phyloP scores from a whole-genome alignment of 352 stramenopile genomes.

The Globisporangium okanoganense region DNA sequence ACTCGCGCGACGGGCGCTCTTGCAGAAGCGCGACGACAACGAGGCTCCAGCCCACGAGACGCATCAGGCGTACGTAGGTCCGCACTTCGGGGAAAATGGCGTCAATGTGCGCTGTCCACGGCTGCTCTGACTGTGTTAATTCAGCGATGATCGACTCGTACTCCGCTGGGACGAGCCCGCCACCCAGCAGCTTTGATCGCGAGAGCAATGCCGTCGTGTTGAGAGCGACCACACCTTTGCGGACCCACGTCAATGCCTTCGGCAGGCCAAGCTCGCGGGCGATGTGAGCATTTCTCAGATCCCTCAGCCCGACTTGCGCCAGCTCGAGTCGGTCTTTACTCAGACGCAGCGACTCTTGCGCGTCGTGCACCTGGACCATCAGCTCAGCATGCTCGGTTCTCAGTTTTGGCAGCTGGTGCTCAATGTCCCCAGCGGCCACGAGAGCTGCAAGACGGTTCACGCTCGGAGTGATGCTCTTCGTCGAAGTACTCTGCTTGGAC shows the following conservation, averaged over 20 bases:
- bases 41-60: constrained; percentile 67
- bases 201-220: constrained; percentile 42
- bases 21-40: constrained; percentile 73
- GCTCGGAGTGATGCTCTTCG: constrained; percentile 24
- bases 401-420: constrained; percentile 71
- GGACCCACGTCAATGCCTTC: constrained; percentile 54
- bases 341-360: constrained; percentile 59
- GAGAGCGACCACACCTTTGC: constrained; percentile 42
- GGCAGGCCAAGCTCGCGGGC: constrained; percentile 62
- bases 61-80: constrained; percentile 60
- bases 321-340: constrained; percentile 55
- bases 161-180: constrained; percentile 41
- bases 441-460: constrained; percentile 58
- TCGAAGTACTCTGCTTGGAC: neutral
- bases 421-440: constrained; percentile 53
- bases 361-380: constrained; percentile 62
- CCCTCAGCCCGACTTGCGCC: constrained; percentile 49
- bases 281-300: constrained; percentile 59
- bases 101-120: constrained; percentile 32
- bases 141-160: constrained; percentile 41
- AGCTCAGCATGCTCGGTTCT: constrained; percentile 64
- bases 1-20: constrained; percentile 63
- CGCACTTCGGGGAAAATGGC: constrained; percentile 67
- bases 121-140: constrained; percentile 12
- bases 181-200: constrained; percentile 24